Percentiles rank a stretch among this genome's conserved stretches.
phyloP scores from a whole-genome alignment of 108 stramenopile species.

The Phaeodactylum tricornutum region DNA sequence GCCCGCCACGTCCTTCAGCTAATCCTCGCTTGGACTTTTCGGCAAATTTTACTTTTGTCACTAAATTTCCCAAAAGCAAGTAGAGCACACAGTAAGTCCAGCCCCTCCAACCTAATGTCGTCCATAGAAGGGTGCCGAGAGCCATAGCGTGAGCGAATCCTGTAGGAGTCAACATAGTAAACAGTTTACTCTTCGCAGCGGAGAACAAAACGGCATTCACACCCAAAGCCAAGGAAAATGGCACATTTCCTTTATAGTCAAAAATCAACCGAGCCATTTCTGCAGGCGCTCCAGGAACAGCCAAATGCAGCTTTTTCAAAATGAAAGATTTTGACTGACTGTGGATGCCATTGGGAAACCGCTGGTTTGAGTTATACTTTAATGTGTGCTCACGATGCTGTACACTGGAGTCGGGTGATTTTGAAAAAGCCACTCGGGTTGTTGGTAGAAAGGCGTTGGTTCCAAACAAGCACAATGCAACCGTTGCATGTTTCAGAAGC shows the following conservation, averaged over 20 bases:
- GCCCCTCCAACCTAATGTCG: conserved; percentile 71
- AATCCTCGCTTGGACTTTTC: conserved; percentile 86
- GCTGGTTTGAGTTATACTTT: too few species aligned
- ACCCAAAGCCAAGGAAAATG: conserved; percentile 35
- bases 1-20: conserved; percentile 85
- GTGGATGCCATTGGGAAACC: too few species aligned
- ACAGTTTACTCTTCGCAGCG: conserved; percentile 35
- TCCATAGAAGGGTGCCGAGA: conserved; percentile 77
- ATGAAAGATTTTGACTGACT: too few species aligned
- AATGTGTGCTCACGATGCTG: too few species aligned
- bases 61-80: conserved; percentile 65
- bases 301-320: too few species aligned
- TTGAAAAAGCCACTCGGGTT: too few species aligned
- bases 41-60: conserved; percentile 84
- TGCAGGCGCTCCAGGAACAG: too few species aligned
- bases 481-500: too few species aligned
- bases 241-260: conserved; percentile 55
- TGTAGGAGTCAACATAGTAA: conserved; percentile 62
- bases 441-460: too few species aligned
- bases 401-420: too few species aligned
- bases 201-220: conserved; percentile 61
- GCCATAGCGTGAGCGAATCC: conserved; percentile 69
- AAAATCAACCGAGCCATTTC: too few species aligned
- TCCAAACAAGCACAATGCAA: too few species aligned
- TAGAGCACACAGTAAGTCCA: conserved; percentile 87